These are phyloP conservation scores for Nigrospora sphaerica DNA, from an alignment of 2,329 filamentous ascomycete species.

Conservation along the genomic window DNA sequence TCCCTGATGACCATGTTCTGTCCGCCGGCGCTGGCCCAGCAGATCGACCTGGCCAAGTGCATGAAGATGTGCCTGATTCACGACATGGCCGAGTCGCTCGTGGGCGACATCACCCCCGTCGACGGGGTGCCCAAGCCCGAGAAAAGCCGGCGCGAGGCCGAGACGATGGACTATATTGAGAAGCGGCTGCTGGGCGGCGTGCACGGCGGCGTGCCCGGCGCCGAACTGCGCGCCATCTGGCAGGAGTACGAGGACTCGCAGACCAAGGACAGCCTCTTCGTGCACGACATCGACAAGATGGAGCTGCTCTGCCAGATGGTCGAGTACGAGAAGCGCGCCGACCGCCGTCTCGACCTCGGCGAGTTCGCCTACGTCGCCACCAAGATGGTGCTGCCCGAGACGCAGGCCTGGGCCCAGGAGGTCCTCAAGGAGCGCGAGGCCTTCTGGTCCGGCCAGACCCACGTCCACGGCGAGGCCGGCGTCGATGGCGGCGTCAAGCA, in stretches of 20 bases:
- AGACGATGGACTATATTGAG: slow-evolving; percentile 89
- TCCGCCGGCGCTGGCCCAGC: slow-evolving; percentile 62
- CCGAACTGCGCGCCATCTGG: slow-evolving; percentile 74
- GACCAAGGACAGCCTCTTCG: slow-evolving; percentile 80
- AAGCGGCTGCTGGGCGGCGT: slow-evolving; percentile 65
- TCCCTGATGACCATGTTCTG: slow-evolving; percentile 91
- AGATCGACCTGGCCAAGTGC: slow-evolving; percentile 74
- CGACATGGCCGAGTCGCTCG: slow-evolving; percentile 93
- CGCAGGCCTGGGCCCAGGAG: slow-evolving; percentile 70
- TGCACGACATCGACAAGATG: slow-evolving; percentile 97
- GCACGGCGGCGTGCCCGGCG: slow-evolving; percentile 59
- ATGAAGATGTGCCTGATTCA: slow-evolving; percentile 94
- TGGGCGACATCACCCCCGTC: slow-evolving; percentile 93
- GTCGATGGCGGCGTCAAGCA: slow-evolving; percentile 28
- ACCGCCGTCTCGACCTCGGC: slow-evolving; percentile 64
- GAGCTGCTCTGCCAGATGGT: slow-evolving; percentile 92
- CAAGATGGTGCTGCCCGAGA: slow-evolving; percentile 68
- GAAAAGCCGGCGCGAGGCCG: slow-evolving; percentile 79
- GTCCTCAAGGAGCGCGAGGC: slow-evolving; percentile 68
- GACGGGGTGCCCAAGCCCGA: slow-evolving; percentile 80
- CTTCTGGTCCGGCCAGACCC: slow-evolving; percentile 56
- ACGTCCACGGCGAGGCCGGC: slow-evolving; percentile 39
- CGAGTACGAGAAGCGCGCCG: slow-evolving; percentile 77
- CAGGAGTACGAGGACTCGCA: slow-evolving; percentile 88
- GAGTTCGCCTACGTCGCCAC: slow-evolving; percentile 80